phyloP scores from a whole-genome alignment of 306 rosid species.

The Purshia tridentata region DNA sequence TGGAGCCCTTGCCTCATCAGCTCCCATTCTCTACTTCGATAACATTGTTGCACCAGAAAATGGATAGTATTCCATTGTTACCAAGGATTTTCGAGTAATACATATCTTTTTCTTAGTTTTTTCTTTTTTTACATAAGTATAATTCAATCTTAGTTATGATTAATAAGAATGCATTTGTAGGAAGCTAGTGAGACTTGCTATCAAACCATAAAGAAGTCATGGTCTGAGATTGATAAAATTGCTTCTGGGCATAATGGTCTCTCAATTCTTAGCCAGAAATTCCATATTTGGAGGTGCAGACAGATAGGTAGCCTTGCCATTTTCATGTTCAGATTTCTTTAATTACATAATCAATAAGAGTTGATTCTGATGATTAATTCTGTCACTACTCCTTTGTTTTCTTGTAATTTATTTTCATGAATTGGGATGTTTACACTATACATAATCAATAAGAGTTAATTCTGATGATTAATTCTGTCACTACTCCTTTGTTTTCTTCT shows the following conservation, averaged over 20 bases:
- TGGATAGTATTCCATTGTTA: constrained; percentile 43
- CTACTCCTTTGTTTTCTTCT: too few relatives aligned
- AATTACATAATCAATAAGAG: too few relatives aligned
- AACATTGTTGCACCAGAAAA: constrained; percentile 45
- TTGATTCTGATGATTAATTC: too few relatives aligned
- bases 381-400: not conserved
- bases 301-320: not conserved
- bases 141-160: not conserved
- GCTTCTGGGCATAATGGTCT: constrained; percentile 39
- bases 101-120: not conserved
- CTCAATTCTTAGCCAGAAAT: constrained; percentile 40
- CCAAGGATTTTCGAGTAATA: constrained; percentile 45
- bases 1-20: constrained; percentile 82
- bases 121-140: too few relatives aligned
- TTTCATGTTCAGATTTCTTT: too few relatives aligned
- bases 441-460: too few relatives aligned
- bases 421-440: too few relatives aligned
- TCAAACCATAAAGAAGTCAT: constrained; percentile 47
- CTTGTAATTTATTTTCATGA: not conserved
- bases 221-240: constrained; percentile 51
- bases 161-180: constrained; percentile 50
- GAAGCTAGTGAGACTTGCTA: too few relatives aligned
- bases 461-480: not conserved
- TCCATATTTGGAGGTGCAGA: constrained; percentile 45
- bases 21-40: too few relatives aligned